Evolutionary conservation across 371 early-diverging fungal species (phyloP), one percentile per base, ranked within the genome.

Genomic region (Mortierella sp.): DNA sequence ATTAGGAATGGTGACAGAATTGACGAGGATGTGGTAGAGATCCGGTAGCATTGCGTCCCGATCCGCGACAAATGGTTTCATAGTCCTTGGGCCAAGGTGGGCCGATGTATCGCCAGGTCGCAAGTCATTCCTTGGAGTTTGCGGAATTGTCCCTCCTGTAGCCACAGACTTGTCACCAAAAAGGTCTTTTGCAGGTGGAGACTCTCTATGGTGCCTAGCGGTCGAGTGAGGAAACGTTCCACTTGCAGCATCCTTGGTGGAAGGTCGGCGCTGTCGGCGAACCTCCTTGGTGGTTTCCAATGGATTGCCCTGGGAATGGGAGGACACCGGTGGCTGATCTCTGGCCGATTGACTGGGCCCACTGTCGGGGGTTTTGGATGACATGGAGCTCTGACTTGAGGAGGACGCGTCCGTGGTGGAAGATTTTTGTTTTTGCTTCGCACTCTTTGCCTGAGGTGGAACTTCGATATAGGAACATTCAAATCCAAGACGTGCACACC

Each of bases 401-500:
- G 54, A 21, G 7, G 50, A 13, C 4, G 55, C 43, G 2, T 25
- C 52, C 0, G 7, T 41, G 3, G 17, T 14, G 17, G 34, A 14
- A 14, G 37, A n/a, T 49, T 58, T 70, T 54, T 46, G 6, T n/a
- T 59, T 65, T 22, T 55, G 49, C 27, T 66, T 72, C 9, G 43
- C 19, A 24, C n/a, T 37, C 24, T 57, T 76, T 19, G 43, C 31
- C 13, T 60, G 61, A 13, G 64, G 58, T 6, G 77, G 77, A 13
- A 76, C 65, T 47, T 76, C 77, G 44, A 76, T 57, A 12, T 76
- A 76, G 22, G 77, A 76, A 31, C 37, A 88, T 81, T 79, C 86
- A 60, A 54, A 84, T 60, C 56, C 86, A 79, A 54, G 86, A 80
- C 17, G 86, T 78, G 78, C 80, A 63, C 88, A 88, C 9, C 88